Percentiles rank a stretch among this genome's conserved stretches.
Conservation (phyloP, 257 asterid genomes). For the Cynanchum wilfordii region DNA sequence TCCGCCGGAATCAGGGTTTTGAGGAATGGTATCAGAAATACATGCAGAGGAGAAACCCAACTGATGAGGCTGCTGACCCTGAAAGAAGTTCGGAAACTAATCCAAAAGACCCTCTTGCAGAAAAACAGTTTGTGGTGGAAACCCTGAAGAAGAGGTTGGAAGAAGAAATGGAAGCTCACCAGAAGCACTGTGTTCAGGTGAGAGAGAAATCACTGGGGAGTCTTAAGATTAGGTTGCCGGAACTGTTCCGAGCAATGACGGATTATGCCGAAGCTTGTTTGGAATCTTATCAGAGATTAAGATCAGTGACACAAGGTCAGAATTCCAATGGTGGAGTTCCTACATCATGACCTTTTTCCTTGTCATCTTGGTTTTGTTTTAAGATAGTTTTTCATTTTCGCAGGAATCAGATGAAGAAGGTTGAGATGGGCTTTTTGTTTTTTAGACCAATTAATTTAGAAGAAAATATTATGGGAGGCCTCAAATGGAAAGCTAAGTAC, state of each 20-base stretch:
- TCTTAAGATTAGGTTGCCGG: slow-evolving; percentile 74
- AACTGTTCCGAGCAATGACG: slow-evolving; percentile 72
- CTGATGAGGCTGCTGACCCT: slow-evolving; percentile 31
- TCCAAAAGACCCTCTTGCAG: slow-evolving; percentile 54
- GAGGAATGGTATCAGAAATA: slow-evolving; percentile 85
- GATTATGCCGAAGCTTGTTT: slow-evolving; percentile 63
- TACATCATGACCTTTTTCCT: slow-evolving; percentile 2
- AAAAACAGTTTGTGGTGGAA: slow-evolving; percentile 66
- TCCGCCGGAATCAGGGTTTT: slow-evolving; percentile 64
- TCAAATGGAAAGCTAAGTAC: not conserved
- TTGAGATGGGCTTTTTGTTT: too few relatives aligned
- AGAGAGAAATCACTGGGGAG: slow-evolving; percentile 81
- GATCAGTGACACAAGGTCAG: slow-evolving; percentile 40
- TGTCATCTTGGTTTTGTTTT: not conserved
- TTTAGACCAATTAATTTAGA: too few relatives aligned
- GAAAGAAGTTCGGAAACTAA: slow-evolving; percentile 32
- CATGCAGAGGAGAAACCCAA: slow-evolving; percentile 41
- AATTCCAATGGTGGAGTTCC: slow-evolving; percentile 36
- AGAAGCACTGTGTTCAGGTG: slow-evolving; percentile 74
- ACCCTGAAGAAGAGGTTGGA: slow-evolving; percentile 65
- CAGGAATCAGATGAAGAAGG: too few relatives aligned
- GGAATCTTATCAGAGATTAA: slow-evolving; percentile 54
- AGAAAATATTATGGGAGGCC: too few relatives aligned
- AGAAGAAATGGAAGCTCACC: slow-evolving; percentile 75
- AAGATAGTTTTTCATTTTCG: not conserved